These are phyloP conservation scores for Trichoderma sp. DNA, from an alignment of 2,329 filamentous ascomycete species.

Conservation along the genomic window DNA sequence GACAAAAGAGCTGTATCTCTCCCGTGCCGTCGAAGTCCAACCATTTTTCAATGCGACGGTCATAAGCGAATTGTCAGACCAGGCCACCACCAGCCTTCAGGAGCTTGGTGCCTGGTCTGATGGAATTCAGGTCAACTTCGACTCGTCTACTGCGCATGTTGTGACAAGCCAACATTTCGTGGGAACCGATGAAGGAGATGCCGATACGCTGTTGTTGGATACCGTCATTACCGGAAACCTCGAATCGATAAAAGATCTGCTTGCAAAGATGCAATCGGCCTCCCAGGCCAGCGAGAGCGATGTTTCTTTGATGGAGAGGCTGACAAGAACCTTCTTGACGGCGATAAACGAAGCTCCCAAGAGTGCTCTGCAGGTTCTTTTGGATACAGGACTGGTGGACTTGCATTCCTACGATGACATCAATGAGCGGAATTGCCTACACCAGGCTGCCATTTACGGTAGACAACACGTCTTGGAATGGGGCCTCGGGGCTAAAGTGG, in stretches of 20 bases:
- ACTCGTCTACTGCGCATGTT: slow-evolving; percentile 60
- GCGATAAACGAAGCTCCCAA: slow-evolving; percentile 84
- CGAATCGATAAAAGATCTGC: slow-evolving; percentile 74
- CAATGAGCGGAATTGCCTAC: slow-evolving; percentile 93
- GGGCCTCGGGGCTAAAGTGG: slow-evolving; percentile 73
- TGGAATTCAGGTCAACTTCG: slow-evolving; percentile 88
- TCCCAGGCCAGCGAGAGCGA: slow-evolving; percentile 59
- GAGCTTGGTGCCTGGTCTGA: slow-evolving; percentile 97
- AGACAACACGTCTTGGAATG: slow-evolving; percentile 75
- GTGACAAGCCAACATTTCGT: slow-evolving; percentile 66
- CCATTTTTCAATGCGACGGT: slow-evolving; percentile 98
- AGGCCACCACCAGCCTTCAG: slow-evolving; percentile 92
- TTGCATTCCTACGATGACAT: slow-evolving; percentile 96
- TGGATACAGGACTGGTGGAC: slow-evolving; percentile 81
- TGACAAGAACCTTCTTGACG: slow-evolving; percentile 87
- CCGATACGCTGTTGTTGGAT: slow-evolving; percentile 84
- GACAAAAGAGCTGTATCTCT: slow-evolving; percentile 96
- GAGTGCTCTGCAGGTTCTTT: slow-evolving; percentile 71
- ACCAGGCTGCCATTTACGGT: slow-evolving; percentile 95
- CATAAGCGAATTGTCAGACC: slow-evolving; percentile 93
- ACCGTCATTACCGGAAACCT: slow-evolving; percentile 82
- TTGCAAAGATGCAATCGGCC: slow-evolving; percentile 66
- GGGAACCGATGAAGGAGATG: slow-evolving; percentile 83
- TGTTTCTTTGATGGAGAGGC: slow-evolving; percentile 65
- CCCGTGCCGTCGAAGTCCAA: slow-evolving; percentile 93